phyloP scores from a whole-genome alignment of 2,329 filamentous ascomycete genomes.

The Penicillium crustosum region DNA sequence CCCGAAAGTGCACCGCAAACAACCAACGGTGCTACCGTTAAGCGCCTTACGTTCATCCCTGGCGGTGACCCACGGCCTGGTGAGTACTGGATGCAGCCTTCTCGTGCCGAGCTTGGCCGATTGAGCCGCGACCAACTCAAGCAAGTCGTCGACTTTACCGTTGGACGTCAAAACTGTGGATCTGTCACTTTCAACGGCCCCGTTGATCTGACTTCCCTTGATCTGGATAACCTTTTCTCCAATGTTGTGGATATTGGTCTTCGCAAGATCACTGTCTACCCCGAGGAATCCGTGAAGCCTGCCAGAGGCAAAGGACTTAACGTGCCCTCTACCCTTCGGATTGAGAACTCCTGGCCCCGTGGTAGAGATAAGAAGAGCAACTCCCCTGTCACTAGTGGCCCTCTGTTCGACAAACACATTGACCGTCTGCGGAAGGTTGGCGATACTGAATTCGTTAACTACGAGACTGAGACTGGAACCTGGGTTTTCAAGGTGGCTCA shows the following conservation, averaged over 20 bases:
- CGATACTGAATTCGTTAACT: constrained; percentile 79
- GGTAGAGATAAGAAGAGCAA: constrained; percentile 58
- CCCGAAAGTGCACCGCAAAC: constrained; percentile 56
- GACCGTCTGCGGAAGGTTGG: constrained; percentile 72
- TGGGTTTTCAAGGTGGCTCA: constrained; percentile 96
- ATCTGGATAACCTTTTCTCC: constrained; percentile 76
- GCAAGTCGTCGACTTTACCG: constrained; percentile 70
- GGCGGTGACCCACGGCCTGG: constrained; percentile 60
- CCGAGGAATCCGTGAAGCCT: constrained; percentile 72
- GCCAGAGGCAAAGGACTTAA: constrained; percentile 85
- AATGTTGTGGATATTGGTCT: constrained; percentile 73
- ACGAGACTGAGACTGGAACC: constrained; percentile 74
- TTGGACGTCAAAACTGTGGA: constrained; percentile 80
- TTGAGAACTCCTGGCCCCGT: constrained; percentile 92
- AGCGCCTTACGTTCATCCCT: constrained; percentile 30
- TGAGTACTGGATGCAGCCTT: constrained; percentile 83
- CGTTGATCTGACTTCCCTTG: constrained; percentile 77
- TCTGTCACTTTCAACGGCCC: constrained; percentile 76
- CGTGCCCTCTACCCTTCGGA: constrained; percentile 80
- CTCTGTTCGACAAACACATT: constrained; percentile 76
- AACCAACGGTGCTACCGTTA: constrained; percentile 37
- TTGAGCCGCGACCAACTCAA: constrained; percentile 80
- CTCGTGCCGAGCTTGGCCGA: constrained; percentile 69
- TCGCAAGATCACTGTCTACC: constrained; percentile 86
- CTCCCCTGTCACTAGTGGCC: constrained; percentile 60